Evolutionary conservation across 2,329 filamentous ascomycete species (phyloP), one percentile per base, ranked within the genome.

Genomic region (Sporothrix dimorphospora): DNA sequence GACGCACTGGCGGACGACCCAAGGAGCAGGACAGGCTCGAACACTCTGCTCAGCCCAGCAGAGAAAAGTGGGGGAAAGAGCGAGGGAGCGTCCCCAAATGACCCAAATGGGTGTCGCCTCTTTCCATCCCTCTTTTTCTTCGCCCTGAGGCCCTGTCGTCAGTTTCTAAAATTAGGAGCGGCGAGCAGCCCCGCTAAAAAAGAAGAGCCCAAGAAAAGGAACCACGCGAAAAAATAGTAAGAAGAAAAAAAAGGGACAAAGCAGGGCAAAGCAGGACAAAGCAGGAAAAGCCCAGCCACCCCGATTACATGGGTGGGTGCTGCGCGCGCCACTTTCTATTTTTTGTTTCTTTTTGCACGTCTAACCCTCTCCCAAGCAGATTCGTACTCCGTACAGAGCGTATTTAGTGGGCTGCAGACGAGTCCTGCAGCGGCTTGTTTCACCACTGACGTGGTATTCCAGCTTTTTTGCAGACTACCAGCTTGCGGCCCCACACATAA

Each of bases 81-180:
- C 27, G 27, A 57, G 12, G 53, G 53, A 57, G 53, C 24, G 53
- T 27, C 53, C 53, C 27, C 19, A 34, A 27, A 57, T 57, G 27
- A 30, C 34, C 57, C 11, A 61, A 65, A 65, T 24, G 57, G 21
- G 40, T 16, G 40, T 66, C 21, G 21, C n/a, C 38, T 65, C 21
- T 38, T 65, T 30, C 38, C 55, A 59, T 40, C 30, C 19, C 55
- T 11, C 30, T 59, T 38, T 8, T 21, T 30, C 19, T 53, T 53
- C 21, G 53, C 51, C 38, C 47, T 30, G 5, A 12, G 27, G 38
- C 53, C 38, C 40, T 40, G 51, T 69, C 40, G 51, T 24, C 34
- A 57, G 49, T 57, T 72, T 72, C 71, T 72, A 72, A 69, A 72
- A 69, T 72, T 72, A 72, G 70, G 70, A 72, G 40, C 63, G 42